Percentiles rank a stretch among this genome's conserved stretches.
Conservation (phyloP, 768 basidiomycete species). For the Suillus hirtellus region DNA sequence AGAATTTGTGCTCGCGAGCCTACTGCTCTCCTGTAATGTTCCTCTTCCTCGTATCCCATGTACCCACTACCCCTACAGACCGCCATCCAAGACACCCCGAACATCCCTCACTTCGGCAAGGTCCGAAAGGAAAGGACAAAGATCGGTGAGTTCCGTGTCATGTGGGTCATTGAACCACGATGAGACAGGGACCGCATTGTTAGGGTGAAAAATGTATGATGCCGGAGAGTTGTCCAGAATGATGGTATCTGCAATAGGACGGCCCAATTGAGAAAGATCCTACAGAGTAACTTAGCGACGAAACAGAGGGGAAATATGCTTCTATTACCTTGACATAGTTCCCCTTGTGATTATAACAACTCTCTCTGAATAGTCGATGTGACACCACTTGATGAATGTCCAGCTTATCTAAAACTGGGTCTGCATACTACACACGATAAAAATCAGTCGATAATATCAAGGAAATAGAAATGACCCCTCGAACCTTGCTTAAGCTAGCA, state of each 20-base stretch:
- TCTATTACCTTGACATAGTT: slow-evolving; percentile 93
- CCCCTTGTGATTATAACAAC: slow-evolving; percentile 98
- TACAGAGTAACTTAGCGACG: slow-evolving; percentile 32
- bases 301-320: neutral
- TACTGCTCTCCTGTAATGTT: slow-evolving; percentile 14
- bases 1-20: slow-evolving; percentile 25
- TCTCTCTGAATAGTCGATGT: slow-evolving; percentile 95
- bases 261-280: slow-evolving; percentile 97
- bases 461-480: slow-evolving; percentile 19
- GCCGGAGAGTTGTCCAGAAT: slow-evolving; percentile 99
- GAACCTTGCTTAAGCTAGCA: slow-evolving; percentile 93
- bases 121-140: slow-evolving; percentile 93
- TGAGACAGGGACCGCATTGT: slow-evolving; percentile 98
- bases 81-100: slow-evolving; percentile 86
- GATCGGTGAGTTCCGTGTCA: slow-evolving; percentile 94
- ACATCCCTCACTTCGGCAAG: slow-evolving; percentile 85
- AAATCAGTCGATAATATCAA: slow-evolving; percentile 13
- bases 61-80: slow-evolving; percentile 49
- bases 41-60: slow-evolving; percentile 13
- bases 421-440: slow-evolving; percentile 74
- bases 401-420: slow-evolving; percentile 96
- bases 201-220: slow-evolving; percentile 98
- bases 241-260: slow-evolving; percentile 90
- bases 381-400: slow-evolving; percentile 90
- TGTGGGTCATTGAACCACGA: slow-evolving; percentile 99